These are phyloP conservation scores for Panaeolus papilionaceus DNA, from an alignment of 768 basidiomycete genomes.

Conservation along the genomic window DNA sequence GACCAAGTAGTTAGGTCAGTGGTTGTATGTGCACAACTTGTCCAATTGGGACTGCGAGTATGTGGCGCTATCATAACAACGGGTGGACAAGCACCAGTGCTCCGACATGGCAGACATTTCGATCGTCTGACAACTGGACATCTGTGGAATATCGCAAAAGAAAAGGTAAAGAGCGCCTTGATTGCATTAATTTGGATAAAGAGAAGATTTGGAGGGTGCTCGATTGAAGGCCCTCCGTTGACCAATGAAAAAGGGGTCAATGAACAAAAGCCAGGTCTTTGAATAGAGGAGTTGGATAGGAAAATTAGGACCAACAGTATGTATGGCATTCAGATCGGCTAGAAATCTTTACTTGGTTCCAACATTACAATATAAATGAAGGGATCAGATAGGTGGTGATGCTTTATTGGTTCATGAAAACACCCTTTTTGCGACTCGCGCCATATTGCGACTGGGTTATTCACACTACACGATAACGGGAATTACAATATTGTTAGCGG, in stretches of 20 bases:
- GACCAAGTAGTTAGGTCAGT: background rate
- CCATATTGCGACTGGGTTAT: conserved; percentile 66
- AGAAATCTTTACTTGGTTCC: background rate
- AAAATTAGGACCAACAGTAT: background rate
- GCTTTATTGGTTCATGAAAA: conserved; percentile 20
- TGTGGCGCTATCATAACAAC: background rate
- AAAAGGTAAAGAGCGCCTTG: background rate
- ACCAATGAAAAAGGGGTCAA: background rate
- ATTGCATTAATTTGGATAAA: background rate
- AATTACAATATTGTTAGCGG: conserved; percentile 22
- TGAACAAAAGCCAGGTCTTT: background rate
- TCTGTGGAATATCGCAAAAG: background rate
- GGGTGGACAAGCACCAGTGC: too few species aligned
- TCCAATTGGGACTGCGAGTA: background rate
- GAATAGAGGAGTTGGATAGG: background rate
- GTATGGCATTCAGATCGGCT: conserved; percentile 14
- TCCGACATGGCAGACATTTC: too few species aligned
- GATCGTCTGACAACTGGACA: background rate
- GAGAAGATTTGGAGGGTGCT: background rate
- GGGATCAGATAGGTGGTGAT: background rate
- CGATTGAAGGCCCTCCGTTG: background rate
- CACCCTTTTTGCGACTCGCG: conserved; percentile 42
- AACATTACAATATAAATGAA: conserved; percentile 33
- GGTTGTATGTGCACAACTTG: background rate
- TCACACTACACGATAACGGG: conserved; percentile 44